A percentile compares a stretch with the other conserved stretches of the same genome.
phyloP scores from a whole-genome alignment of 176 grass and related monocot species.

The Triticum turgidum region DNA sequence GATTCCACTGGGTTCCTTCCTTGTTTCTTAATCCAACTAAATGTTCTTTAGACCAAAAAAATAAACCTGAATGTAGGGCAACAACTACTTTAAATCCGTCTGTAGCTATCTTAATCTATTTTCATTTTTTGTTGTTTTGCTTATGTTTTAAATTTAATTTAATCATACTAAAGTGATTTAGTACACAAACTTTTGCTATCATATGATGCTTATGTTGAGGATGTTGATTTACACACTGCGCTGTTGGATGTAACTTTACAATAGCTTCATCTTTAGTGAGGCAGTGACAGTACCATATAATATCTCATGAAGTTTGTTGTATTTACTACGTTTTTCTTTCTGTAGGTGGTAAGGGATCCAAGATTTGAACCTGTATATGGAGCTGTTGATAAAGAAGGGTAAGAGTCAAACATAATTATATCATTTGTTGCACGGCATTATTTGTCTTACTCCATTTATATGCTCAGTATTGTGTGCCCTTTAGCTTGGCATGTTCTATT shows the following conservation, averaged over 20 bases:
- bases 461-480: neutral
- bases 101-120: neutral
- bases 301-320: neutral
- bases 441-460: neutral
- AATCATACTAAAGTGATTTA: neutral
- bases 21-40: neutral
- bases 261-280: neutral
- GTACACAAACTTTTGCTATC: neutral
- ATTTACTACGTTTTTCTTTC: constrained; percentile 20
- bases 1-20: neutral
- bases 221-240: neutral
- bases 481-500: neutral
- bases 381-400: constrained; percentile 82
- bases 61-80: neutral
- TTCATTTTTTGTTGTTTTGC: neutral
- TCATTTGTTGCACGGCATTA: neutral
- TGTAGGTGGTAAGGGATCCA: constrained; percentile 74
- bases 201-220: neutral
- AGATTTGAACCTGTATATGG: constrained; percentile 80
- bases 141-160: neutral
- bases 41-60: neutral
- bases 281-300: neutral
- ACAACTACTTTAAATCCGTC: neutral
- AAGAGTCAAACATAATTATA: constrained; percentile 7
- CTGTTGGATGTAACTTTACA: neutral